Evolutionary conservation across 2,329 filamentous ascomycete species (phyloP), one percentile per base, ranked within the genome.

Genomic region (Verticillium nubilum): DNA sequence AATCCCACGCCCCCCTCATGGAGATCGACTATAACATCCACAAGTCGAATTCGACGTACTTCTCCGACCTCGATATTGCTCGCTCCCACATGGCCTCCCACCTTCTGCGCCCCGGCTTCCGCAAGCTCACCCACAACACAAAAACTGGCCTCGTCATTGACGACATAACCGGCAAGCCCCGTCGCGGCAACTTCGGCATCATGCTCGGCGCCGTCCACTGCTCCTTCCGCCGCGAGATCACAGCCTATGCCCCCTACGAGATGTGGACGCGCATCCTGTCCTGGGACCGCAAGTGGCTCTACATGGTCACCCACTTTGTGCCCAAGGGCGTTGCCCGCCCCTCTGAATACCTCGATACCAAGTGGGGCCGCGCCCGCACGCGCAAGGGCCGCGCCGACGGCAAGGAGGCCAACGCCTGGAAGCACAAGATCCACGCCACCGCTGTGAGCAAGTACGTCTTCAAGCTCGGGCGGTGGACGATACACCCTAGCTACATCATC

Each of bases 1-100:
- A 80, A 42, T 85, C 88, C 6, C 85, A 86, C 68, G 84, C 88
- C 15, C 84, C 90, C 1, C 75, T 90, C 58, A 81, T 90, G 66
- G 92, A 96, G 75, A 91, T 88, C 67, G 93, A 97, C 76, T 91
- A 92, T 78, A 94, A 95, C 76, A 70, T 92, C 50, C 90, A 93
- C 80, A 92, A 93, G 72, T 87, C 86, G 60, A 91, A 92, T 77
- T 86, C 84, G 67, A 96, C 92, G n/a, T 96, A 96, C 78, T 96
- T 96, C 70, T 80, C 86, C 64, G 92, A 96, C 73, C 86, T 96
- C 64, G 92, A 96, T 74, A 84, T 94, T 61, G 86, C 89, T 42
- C 89, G 95, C 59, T 90, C 90, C 0, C 90, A 96, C 64, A 84
- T 95, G 9, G 86, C 96, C 58, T 88, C 86, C 55, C 85, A 87